Base-by-base conservation (phyloP, 1,139 yeast genomes). In the Hansenula sp. region DNA sequence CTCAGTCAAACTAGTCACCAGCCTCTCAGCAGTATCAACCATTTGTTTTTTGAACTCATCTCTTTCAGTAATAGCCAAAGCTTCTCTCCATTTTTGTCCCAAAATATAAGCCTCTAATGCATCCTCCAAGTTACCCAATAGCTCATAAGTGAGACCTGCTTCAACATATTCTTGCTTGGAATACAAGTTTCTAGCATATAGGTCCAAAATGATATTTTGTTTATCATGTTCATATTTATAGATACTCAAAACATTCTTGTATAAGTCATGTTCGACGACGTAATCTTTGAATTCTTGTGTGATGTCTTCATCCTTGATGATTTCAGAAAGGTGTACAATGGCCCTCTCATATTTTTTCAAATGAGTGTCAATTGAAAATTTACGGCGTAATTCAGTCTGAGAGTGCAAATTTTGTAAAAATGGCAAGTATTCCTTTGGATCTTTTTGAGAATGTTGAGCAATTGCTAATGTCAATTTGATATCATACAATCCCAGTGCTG, bases 361-460 rank as follows among this genome's bases (percentile, higher is more conserved):
- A 59, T 82, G 74, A 43, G 88, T 84, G 60, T 94, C 99, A 54
- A 94, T 86, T 59, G 81, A 67, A 59, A 88, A 91, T 59, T 77
- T 75, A 55, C 83, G 79, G 47, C 96, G 77, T 41, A 80, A 65
- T 17, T 79, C 81, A 1, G 77, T 70, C 61, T 84, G 86, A 32
- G 77, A 77, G 53, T 88, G 86, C 45, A 94, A 71, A 44, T 80
- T 76, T 58, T 90, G 96, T 53, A 94, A 72, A 63, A 93, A 94
- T 42, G 99, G 97, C 43, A 94, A 68, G 58, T 93, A 94, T 63
- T 94, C 99, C 59, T 91, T 89, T 25, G 99, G 99, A 67, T 94
- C 99, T 74, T 85, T 90, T 64, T 93, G 98, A 0, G 97, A 90
- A 60, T 90, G 93, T 62, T 94, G 98, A 0, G 99, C 99, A 51